Conservation (phyloP, 2,329 filamentous ascomycete species). For the Diplodia intermedia region DNA sequence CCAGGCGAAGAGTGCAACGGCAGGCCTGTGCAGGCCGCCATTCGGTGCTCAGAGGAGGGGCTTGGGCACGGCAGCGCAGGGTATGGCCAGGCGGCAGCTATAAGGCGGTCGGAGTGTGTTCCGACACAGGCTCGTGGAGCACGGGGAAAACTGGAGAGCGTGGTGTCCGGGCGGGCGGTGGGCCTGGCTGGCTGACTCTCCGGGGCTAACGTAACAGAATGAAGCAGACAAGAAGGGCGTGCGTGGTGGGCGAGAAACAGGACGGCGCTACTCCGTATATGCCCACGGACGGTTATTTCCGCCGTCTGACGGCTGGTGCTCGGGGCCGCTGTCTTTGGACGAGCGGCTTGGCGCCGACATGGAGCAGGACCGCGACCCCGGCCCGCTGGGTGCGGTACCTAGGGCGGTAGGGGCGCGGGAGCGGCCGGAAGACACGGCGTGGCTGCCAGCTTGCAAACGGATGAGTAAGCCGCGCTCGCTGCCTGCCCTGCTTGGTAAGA, state of each 20-base stretch:
- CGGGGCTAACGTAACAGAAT: constrained; percentile 14
- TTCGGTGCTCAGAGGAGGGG: constrained; percentile 35
- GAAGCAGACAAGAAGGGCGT: background rate
- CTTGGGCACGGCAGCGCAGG: background rate
- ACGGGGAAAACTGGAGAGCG: constrained; percentile 24
- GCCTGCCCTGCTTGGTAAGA: constrained; percentile 16
- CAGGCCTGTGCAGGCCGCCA: constrained; percentile 39
- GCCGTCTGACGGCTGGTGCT: constrained; percentile 26
- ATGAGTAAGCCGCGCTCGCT: background rate
- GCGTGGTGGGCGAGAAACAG: background rate
- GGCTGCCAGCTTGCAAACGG: background rate
- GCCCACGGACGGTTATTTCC: constrained; percentile 28
- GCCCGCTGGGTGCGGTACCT: background rate
- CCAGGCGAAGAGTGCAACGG: constrained; percentile 35
- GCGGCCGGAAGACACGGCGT: constrained; percentile 30
- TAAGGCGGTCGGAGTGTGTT: constrained; percentile 22
- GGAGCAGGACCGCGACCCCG: constrained; percentile 5
- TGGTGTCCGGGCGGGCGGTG: constrained; percentile 6
- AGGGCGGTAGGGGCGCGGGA: constrained; percentile 22
- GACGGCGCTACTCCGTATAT: constrained; percentile 17
- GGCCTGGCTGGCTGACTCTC: constrained; percentile 27
- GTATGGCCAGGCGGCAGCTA: constrained; percentile 12
- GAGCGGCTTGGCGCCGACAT: constrained; percentile 5
- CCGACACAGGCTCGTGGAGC: constrained; percentile 11
- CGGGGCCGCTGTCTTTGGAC: background rate